Conservation (phyloP, 768 basidiomycete species). For the Pleurotus tuoliensis region DNA sequence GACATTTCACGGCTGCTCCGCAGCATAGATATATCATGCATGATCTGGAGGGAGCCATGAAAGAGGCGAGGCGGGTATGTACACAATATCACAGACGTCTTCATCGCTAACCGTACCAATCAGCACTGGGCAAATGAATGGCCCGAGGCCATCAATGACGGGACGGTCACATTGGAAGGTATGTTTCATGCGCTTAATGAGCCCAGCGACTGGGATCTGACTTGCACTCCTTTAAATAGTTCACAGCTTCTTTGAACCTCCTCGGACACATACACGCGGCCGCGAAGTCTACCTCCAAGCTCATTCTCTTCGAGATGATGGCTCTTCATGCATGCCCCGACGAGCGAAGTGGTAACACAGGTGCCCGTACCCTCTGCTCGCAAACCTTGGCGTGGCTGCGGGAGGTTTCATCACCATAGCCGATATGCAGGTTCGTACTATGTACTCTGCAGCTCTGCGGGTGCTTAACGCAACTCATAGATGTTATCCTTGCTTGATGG, state of each 20-base stretch:
- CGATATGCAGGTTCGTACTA: not conserved
- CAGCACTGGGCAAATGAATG: slow-evolving; percentile 1
- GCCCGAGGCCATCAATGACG: slow-evolving; percentile 7
- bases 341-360: not conserved
- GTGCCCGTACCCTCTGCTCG: slow-evolving; percentile 14
- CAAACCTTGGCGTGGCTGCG: slow-evolving; percentile 18
- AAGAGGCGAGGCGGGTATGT: slow-evolving; percentile 32
- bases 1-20: slow-evolving; percentile 29
- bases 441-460: not conserved
- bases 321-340: slow-evolving; percentile 27
- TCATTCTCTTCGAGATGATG: slow-evolving; percentile 39
- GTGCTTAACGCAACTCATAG: not conserved
- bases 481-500: not conserved
- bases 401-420: not conserved
- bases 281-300: slow-evolving; percentile 29
- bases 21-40: slow-evolving; percentile 46
- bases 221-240: slow-evolving; percentile 9
- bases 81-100: not conserved
- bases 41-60: slow-evolving; percentile 44
- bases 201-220: too few relatives aligned
- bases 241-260: slow-evolving; percentile 36
- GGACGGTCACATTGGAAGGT: slow-evolving; percentile 25
- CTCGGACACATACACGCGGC: slow-evolving; percentile 32
- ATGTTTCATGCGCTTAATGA: not conserved
- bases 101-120: not conserved